phyloP scores from a whole-genome alignment of 345 rosid genomes.

The Syzygium grande region DNA sequence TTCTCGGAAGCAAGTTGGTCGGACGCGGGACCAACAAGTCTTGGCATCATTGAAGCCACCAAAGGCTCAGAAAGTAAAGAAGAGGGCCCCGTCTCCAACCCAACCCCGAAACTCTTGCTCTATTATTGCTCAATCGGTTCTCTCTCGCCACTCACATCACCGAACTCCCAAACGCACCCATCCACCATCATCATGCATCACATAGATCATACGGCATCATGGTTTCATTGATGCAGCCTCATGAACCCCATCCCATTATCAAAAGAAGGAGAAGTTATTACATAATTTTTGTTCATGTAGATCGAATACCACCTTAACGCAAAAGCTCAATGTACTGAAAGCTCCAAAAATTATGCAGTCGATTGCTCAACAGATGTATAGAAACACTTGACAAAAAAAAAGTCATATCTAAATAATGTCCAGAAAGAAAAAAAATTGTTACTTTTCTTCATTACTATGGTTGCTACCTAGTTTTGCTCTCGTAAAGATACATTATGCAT shows the following conservation, averaged over 20 bases:
- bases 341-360: neutral
- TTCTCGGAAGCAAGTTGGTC: neutral
- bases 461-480: neutral
- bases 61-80: neutral
- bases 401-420: neutral
- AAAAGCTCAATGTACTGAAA: neutral
- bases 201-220: neutral
- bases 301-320: neutral
- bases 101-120: neutral
- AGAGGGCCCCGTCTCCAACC: neutral
- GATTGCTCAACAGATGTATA: neutral
- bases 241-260: neutral
- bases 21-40: neutral
- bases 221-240: neutral
- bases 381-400: neutral
- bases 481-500: rapidly evolving
- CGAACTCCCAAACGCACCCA: neutral
- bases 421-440: neutral
- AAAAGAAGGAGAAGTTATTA: neutral
- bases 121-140: neutral
- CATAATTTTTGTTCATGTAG: neutral
- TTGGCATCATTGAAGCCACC: neutral
- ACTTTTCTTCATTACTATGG: neutral
- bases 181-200: neutral
- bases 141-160: neutral